Conservation (phyloP, 371 early-diverging fungal species). For the Mortierella sp. region DNA sequence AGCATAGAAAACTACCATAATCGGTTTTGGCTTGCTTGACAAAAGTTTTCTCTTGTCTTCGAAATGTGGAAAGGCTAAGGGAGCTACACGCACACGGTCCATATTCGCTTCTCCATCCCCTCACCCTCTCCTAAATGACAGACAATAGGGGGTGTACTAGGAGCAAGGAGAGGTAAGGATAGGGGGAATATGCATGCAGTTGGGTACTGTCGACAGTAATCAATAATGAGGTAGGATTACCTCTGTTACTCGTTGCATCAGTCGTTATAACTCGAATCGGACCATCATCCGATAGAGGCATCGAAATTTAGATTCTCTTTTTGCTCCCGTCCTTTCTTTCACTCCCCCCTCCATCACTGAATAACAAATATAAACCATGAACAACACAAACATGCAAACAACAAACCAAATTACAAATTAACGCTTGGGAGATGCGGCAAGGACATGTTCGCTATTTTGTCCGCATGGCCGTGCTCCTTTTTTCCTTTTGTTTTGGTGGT, state of each 20-base stretch:
- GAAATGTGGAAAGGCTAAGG: neutral
- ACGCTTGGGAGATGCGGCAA: neutral
- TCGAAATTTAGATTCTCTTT: neutral
- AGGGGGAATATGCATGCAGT: neutral
- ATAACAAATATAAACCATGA: constrained; percentile 1
- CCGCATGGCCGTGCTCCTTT: constrained; percentile 9
- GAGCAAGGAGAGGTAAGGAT: neutral
- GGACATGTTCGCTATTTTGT: neutral
- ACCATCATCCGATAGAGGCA: constrained; percentile 3
- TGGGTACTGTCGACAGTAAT: no score
- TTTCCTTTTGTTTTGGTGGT: no score
- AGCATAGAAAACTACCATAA: neutral
- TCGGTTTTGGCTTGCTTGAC: neutral
- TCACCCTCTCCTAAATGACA: neutral
- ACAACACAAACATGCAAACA: neutral
- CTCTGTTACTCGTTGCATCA: neutral
- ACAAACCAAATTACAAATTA: constrained; percentile 14
- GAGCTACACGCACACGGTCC: neutral
- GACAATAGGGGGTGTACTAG: neutral
- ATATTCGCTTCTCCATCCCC: neutral
- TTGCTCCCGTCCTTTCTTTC: neutral
- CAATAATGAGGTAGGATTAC: no score
- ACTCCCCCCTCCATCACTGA: neutral
- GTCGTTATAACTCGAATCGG: constrained; percentile 5
- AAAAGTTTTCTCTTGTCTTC: neutral